Conservation (phyloP, 805 yeast genomes). For the Cyberlindnera maclurae region DNA sequence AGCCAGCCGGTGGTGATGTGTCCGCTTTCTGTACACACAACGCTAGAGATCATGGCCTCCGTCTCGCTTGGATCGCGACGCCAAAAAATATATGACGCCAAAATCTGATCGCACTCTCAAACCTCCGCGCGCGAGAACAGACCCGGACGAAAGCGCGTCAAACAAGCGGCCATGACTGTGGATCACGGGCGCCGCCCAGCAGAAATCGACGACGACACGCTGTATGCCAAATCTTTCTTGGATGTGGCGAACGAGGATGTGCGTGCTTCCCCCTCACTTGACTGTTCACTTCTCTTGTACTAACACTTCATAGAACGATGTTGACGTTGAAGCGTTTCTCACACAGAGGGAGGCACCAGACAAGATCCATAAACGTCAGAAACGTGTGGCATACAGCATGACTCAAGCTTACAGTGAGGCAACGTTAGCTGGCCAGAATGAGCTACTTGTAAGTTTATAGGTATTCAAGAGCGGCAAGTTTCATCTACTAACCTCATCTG, state of each 20-base stretch:
- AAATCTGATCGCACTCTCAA: no score
- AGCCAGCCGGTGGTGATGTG: no score
- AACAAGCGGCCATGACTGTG: constrained; percentile 1
- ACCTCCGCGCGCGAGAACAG: no score
- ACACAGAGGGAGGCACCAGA: constrained; percentile 11
- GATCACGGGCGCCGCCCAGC: constrained; percentile 1
- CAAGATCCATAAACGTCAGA: constrained; percentile 7
- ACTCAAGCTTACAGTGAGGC: constrained; percentile 12
- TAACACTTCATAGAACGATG: constrained; percentile 5
- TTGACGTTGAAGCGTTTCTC: constrained; percentile 15
- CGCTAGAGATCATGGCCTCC: no score
- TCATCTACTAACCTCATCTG: no score
- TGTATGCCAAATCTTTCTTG: neutral
- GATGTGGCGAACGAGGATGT: neutral
- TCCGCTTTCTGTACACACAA: no score
- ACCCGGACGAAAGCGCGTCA: neutral
- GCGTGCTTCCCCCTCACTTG: neutral
- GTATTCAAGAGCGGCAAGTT: no score
- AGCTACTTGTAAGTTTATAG: neutral
- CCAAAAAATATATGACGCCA: no score
- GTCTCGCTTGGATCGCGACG: no score
- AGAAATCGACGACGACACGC: constrained; percentile 1
- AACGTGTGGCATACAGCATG: constrained; percentile 4
- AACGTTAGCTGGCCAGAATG: constrained; percentile 1
- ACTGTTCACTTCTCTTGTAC: neutral